These are phyloP conservation scores for Quillaja saponaria DNA, from an alignment of 306 rosid genomes.

Conservation along the genomic window DNA sequence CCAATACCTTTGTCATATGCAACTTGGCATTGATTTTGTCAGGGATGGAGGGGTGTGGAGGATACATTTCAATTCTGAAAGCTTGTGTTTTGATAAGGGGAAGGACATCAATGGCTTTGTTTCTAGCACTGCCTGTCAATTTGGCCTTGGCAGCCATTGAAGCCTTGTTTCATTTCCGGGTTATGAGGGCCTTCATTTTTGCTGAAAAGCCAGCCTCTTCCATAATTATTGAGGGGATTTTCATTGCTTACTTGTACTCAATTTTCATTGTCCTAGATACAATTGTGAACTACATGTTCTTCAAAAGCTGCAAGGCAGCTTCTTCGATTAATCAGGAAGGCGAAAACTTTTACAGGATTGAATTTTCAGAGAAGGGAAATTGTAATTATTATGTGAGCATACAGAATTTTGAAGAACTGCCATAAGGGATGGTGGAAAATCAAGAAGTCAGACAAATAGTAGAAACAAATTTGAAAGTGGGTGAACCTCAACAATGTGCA, in stretches of 20 bases:
- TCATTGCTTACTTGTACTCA: constrained; percentile 79
- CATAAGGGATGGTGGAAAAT: constrained; percentile 31
- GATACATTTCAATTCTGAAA: constrained; percentile 64
- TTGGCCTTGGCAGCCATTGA: constrained; percentile 70
- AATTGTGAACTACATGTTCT: constrained; percentile 64
- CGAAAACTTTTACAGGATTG: constrained; percentile 24
- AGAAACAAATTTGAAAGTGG: constrained; percentile 32
- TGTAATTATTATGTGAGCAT: constrained; percentile 23
- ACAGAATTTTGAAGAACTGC: constrained; percentile 46
- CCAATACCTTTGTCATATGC: constrained; percentile 71
- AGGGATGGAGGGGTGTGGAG: constrained; percentile 66
- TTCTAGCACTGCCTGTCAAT: constrained; percentile 68
- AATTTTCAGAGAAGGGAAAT: constrained; percentile 37
- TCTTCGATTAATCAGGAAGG: constrained; percentile 32
- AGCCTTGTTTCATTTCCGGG: constrained; percentile 79
- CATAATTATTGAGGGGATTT: constrained; percentile 59
- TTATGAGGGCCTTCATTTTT: constrained; percentile 47
- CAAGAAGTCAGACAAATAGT: constrained; percentile 17
- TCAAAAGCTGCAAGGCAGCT: constrained; percentile 50
- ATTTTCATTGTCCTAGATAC: constrained; percentile 71
- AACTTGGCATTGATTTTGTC: constrained; percentile 70
- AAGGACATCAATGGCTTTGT: constrained; percentile 68
- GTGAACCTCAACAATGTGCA: constrained; percentile 28
- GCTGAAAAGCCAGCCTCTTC: constrained; percentile 38
- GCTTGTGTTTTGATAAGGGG: constrained; percentile 72